Conservation (phyloP, 345 rosid species). For the Linum trigynum region DNA sequence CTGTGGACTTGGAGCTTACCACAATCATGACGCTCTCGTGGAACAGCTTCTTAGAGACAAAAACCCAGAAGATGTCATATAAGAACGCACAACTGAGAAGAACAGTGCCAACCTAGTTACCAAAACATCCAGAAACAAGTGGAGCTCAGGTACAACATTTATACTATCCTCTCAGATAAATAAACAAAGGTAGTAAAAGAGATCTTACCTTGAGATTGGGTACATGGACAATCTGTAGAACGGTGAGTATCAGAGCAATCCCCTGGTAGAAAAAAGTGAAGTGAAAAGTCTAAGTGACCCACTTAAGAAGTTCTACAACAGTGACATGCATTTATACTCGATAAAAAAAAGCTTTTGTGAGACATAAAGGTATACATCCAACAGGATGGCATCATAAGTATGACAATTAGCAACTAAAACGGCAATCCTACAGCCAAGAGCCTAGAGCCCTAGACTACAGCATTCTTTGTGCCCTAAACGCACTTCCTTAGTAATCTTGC, state of each 20-base stretch:
- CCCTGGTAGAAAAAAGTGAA: constrained; percentile 42
- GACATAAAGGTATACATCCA: too few species aligned
- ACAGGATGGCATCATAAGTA: too few species aligned
- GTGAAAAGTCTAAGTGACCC: background rate
- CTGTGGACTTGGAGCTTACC: constrained; percentile 37
- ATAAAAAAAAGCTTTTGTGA: too few species aligned
- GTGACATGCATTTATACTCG: too few species aligned
- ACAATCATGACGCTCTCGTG: constrained; percentile 98
- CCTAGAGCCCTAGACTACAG: too few species aligned
- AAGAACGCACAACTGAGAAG: constrained; percentile 95
- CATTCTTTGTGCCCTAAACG: too few species aligned
- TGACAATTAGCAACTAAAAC: too few species aligned
- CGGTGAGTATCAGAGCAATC: constrained; percentile 86
- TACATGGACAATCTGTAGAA: constrained; percentile 85
- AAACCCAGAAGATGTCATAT: constrained; percentile 98
- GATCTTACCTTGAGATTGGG: constrained; percentile 87
- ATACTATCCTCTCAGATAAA: background rate
- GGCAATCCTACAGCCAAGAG: too few species aligned
- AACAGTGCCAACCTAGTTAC: constrained; percentile 83
- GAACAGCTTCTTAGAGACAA: constrained; percentile 85
- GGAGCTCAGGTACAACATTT: too few species aligned
- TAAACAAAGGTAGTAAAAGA: background rate
- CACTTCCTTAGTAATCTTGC: too few species aligned
- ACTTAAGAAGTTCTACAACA: background rate
- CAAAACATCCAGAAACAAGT: constrained; percentile 5